A percentile compares a stretch with the other conserved stretches of the same genome.
phyloP scores from a whole-genome alignment of 371 early-diverging fungal species.

The Mortierella sp. region DNA sequence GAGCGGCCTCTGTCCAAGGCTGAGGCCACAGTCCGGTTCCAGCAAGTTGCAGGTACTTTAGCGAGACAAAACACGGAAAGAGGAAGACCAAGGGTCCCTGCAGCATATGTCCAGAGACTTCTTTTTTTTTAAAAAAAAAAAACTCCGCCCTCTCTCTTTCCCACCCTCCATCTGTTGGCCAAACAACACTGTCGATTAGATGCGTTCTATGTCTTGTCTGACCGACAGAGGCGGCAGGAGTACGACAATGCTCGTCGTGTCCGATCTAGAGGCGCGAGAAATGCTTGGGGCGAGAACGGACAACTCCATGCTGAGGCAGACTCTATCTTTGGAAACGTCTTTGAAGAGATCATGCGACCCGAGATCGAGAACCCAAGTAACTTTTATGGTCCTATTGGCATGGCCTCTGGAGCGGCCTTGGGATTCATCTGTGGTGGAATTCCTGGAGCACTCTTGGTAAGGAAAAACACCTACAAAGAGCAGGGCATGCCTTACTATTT shows the following conservation, averaged over 20 bases:
- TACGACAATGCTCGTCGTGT: slow-evolving; percentile 58
- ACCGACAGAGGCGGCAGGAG: slow-evolving; percentile 51
- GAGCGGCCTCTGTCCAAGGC: slow-evolving; percentile 36
- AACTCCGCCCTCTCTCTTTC: neutral
- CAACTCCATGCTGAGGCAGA: slow-evolving; percentile 54
- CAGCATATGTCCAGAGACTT: no score
- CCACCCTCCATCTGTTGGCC: no score
- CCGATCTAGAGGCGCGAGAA: slow-evolving; percentile 12
- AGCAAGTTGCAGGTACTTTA: slow-evolving; percentile 57
- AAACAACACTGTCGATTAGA: slow-evolving; percentile 48
- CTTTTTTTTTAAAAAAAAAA: neutral
- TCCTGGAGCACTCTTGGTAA: slow-evolving; percentile 62
- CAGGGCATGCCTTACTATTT: neutral
- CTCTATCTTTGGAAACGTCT: slow-evolving; percentile 65
- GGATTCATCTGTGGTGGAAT: slow-evolving; percentile 71
- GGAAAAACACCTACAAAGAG: neutral
- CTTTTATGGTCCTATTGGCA: slow-evolving; percentile 60
- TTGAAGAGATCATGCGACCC: slow-evolving; percentile 68
- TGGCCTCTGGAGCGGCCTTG: slow-evolving; percentile 60
- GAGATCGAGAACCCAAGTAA: slow-evolving; percentile 54
- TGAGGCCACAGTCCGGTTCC: slow-evolving; percentile 61
- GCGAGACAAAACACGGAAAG: no score
- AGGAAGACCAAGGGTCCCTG: no score
- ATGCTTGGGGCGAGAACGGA: slow-evolving; percentile 9
- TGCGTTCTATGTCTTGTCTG: slow-evolving; percentile 68